Conservation (phyloP, 2,329 filamentous ascomycete genomes). For the Lachnellula arida region DNA sequence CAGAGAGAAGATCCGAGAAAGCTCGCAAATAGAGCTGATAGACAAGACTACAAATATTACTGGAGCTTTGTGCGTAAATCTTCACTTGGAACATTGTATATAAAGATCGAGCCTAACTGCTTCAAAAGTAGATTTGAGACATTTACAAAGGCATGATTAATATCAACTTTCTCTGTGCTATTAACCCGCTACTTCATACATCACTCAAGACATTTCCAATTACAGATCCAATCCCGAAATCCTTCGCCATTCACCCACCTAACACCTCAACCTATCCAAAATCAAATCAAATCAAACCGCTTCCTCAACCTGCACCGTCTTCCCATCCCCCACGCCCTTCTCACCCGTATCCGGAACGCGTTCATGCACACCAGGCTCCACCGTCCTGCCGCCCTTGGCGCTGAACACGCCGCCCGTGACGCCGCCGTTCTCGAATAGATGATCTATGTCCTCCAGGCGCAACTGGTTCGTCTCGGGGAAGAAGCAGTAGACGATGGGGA, state of each 20-base stretch:
- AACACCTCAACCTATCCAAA: neutral
- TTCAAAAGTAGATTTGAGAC: neutral
- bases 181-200: too few species aligned
- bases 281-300: neutral
- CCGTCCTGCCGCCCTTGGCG: slow-evolving; percentile 18
- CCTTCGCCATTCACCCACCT: neutral
- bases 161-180: too few species aligned
- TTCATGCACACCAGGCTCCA: slow-evolving; percentile 12
- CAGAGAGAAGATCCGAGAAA: neutral
- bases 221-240: too few species aligned
- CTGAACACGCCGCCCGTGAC: slow-evolving; percentile 36
- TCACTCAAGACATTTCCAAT: too few species aligned
- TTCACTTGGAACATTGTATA: neutral
- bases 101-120: neutral
- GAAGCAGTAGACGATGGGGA: slow-evolving; percentile 41
- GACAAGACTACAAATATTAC: slow-evolving; percentile 3
- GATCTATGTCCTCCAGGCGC: slow-evolving; percentile 41
- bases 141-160: too few species aligned
- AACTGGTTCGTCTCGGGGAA: slow-evolving; percentile 43
- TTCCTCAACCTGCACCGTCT: slow-evolving; percentile 3
- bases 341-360: neutral
- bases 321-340: neutral
- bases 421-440: slow-evolving; percentile 33
- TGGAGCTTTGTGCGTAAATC: slow-evolving; percentile 3
- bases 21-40: slow-evolving; percentile 18